Evolutionary conservation across 2,329 filamentous ascomycete genomes (phyloP).

Genomic region (Penicillium sp.): DNA sequence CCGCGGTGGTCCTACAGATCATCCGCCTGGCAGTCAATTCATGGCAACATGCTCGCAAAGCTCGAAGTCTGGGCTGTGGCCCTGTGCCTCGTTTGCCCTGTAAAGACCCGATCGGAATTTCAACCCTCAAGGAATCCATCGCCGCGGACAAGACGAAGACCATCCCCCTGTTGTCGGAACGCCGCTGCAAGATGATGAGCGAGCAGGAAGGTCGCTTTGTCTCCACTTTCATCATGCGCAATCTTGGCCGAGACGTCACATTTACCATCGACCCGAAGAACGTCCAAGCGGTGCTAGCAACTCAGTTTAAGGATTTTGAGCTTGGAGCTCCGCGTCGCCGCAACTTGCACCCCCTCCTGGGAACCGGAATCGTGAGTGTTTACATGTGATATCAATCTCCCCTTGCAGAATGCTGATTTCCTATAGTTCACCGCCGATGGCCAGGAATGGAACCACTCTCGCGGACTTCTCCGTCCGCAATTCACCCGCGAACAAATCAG

Average conservation of each 20-base stretch:
- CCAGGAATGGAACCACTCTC: conserved; percentile 71
- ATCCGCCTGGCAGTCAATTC: conserved; percentile 22
- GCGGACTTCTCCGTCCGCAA: conserved; percentile 81
- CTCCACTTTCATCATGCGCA: conserved; percentile 25
- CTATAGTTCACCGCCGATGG: conserved; percentile 67
- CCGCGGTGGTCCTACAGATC: conserved; percentile 24
- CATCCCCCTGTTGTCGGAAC: conserved; percentile 21
- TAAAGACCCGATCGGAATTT: conserved; percentile 29
- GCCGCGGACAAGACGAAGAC: conserved; percentile 25
- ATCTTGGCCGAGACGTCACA: conserved; percentile 24
- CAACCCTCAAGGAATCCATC: conserved; percentile 23
- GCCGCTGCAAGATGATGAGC: conserved; percentile 21
- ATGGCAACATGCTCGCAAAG: conserved; percentile 29
- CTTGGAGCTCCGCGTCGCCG: conserved; percentile 75
- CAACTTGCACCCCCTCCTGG: conserved; percentile 45
- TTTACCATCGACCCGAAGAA: conserved; percentile 54
- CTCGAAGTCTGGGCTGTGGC: conserved; percentile 26
- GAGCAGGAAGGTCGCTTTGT: conserved; percentile 27
- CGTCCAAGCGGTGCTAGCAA: conserved; percentile 80
- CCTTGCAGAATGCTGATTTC: background rate
- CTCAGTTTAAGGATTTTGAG: conserved; percentile 79
- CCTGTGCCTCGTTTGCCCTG: conserved; percentile 24
- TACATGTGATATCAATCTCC: background rate
- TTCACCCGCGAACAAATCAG: conserved; percentile 83
- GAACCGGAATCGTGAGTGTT: conserved; percentile 47